A percentile compares a stretch with the other conserved stretches of the same genome.
phyloP scores from a whole-genome alignment of 2,329 filamentous ascomycete species.

The Sporothrix curviconia region DNA sequence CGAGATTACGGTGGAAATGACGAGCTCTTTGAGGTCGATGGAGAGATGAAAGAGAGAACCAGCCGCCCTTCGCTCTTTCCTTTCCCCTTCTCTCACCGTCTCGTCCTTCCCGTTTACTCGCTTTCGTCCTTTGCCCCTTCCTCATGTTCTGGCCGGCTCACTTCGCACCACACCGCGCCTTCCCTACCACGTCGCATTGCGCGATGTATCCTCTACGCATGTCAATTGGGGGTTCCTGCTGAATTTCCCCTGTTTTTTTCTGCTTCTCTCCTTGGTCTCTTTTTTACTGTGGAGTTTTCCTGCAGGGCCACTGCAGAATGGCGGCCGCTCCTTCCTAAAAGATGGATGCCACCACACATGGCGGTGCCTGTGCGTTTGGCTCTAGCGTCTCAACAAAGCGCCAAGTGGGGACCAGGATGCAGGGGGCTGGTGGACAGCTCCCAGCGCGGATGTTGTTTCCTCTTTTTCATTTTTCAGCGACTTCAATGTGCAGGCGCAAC shows the following conservation, averaged over 20 bases:
- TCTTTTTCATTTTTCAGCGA: background rate
- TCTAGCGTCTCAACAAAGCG: slow-evolving; percentile 2
- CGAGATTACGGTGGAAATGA: slow-evolving; percentile 9
- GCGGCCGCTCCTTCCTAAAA: slow-evolving; percentile 6
- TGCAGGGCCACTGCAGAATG: background rate
- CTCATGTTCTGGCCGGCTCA: background rate
- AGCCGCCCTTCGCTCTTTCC: background rate
- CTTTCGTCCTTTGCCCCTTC: background rate
- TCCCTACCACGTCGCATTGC: slow-evolving; percentile 2
- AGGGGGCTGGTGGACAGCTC: slow-evolving; percentile 7
- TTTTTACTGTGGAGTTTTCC: background rate
- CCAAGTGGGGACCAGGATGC: slow-evolving; percentile 10
- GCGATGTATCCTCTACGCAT: slow-evolving; percentile 2
- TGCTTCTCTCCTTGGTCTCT: background rate
- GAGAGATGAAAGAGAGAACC: background rate
- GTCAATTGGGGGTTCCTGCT: background rate
- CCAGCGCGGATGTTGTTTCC: background rate
- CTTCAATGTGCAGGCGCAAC: background rate
- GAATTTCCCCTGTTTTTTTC: background rate
- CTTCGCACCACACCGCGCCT: background rate
- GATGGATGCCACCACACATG: slow-evolving; percentile 5
- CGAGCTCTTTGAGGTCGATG: background rate
- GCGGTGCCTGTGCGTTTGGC: slow-evolving; percentile 7
- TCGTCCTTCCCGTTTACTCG: background rate
- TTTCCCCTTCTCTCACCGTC: background rate